phyloP scores from a whole-genome alignment of 176 grass and related monocot species.

The Puya raimondii region DNA sequence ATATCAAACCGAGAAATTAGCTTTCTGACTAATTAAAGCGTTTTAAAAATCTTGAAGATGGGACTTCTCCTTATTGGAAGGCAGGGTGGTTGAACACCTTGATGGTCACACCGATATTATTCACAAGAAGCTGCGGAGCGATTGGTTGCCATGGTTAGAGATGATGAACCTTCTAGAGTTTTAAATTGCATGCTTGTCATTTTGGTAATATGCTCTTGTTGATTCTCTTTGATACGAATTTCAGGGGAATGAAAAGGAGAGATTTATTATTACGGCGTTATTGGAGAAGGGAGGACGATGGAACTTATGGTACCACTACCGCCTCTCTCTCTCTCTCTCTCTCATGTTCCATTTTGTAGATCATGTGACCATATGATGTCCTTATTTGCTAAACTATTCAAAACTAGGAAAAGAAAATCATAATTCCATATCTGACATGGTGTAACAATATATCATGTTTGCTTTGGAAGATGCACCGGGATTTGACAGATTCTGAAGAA shows the following conservation, averaged over 20 bases:
- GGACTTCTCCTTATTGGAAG: conserved; percentile 92
- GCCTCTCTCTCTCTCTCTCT: too few relatives aligned
- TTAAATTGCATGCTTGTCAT: not conserved
- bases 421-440: too few relatives aligned
- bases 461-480: too few relatives aligned
- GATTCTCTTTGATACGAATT: conserved; percentile 40
- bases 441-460: too few relatives aligned
- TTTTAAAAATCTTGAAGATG: conserved; percentile 49
- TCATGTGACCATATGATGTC: too few relatives aligned
- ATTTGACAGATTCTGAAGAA: too few relatives aligned
- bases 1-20: too few relatives aligned
- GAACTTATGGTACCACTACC: conserved; percentile 58
- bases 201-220: not conserved
- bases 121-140: conserved; percentile 81
- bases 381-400: too few relatives aligned
- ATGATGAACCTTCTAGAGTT: not conserved
- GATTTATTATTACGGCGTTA: conserved; percentile 87
- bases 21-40: not conserved
- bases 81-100: conserved; percentile 72
- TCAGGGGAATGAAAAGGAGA: conserved; percentile 96
- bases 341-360: too few relatives aligned
- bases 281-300: conserved; percentile 98
- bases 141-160: conserved; percentile 86
- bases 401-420: too few relatives aligned
- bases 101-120: conserved; percentile 97